Percentiles rank a stretch among this genome's conserved stretches.
Conservation (phyloP, 352 stramenopile species). For the Phytopythium helicoides region DNA sequence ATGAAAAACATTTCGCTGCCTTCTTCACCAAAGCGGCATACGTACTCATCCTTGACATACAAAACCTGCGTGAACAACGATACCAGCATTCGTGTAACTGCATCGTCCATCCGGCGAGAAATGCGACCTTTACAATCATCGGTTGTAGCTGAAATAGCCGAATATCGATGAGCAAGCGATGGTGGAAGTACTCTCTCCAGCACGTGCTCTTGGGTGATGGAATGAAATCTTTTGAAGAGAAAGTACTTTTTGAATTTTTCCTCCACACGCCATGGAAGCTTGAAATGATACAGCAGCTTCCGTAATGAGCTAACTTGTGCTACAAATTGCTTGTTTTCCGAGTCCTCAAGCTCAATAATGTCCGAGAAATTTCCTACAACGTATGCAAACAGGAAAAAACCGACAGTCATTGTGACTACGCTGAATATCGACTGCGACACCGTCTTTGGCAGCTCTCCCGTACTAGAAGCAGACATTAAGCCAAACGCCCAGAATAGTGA, state of each 20-base stretch:
- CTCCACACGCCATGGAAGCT: constrained; percentile 34
- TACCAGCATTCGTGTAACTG: constrained; percentile 55
- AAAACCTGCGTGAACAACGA: constrained; percentile 55
- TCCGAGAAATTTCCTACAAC: constrained; percentile 60
- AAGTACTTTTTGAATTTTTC: constrained; percentile 66
- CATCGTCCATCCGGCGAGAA: constrained; percentile 57
- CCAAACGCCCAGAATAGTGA: constrained; percentile 59
- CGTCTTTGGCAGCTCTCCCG: constrained; percentile 47
- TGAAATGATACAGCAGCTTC: constrained; percentile 49
- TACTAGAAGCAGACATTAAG: constrained; percentile 52
- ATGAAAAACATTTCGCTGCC: constrained; percentile 73
- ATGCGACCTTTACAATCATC: constrained; percentile 70
- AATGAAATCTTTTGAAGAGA: constrained; percentile 69
- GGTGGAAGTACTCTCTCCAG: constrained; percentile 51
- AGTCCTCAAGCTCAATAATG: constrained; percentile 54
- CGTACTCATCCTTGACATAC: constrained; percentile 53
- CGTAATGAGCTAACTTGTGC: constrained; percentile 54
- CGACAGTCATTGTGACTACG: constrained; percentile 50
- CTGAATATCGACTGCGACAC: constrained; percentile 52
- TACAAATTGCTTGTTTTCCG: constrained; percentile 56
- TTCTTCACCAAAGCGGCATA: constrained; percentile 52
- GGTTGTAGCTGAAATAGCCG: constrained; percentile 61
- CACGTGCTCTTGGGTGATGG: constrained; percentile 62
- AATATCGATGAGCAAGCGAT: constrained; percentile 57
- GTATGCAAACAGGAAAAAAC: constrained; percentile 63